These are phyloP conservation scores for Backusella tuberculispora DNA, from an alignment of 192 early-diverging fungal genomes.

Conservation along the genomic window DNA sequence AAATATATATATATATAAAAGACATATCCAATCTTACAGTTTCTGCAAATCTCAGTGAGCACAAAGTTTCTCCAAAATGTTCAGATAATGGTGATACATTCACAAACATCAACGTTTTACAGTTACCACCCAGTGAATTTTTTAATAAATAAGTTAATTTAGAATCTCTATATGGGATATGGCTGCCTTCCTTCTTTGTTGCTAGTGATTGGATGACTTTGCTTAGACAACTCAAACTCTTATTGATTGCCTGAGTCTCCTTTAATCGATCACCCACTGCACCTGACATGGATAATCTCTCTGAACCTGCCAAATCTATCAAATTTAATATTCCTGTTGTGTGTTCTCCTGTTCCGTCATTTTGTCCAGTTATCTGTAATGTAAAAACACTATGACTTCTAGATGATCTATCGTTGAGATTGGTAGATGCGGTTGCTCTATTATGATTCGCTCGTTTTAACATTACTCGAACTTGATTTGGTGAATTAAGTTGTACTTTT, in stretches of 20 bases:
- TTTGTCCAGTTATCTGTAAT: constrained; percentile 73
- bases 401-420: constrained; percentile 93
- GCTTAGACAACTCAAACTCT: constrained; percentile 84
- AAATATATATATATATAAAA: background rate
- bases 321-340: constrained; percentile 83
- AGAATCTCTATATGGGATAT: constrained; percentile 95
- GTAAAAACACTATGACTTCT: constrained; percentile 95
- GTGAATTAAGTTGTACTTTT: constrained; percentile 68
- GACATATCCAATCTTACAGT: constrained; percentile 60
- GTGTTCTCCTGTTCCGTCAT: constrained; percentile 73
- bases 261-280: constrained; percentile 86
- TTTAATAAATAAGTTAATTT: constrained; percentile 79
- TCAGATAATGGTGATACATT: constrained; percentile 86
- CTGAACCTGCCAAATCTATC: constrained; percentile 95
- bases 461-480: constrained; percentile 72
- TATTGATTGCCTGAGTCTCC: constrained; percentile 98
- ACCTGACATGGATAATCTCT: constrained; percentile 81
- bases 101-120: constrained; percentile 99
- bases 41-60: constrained; percentile 92
- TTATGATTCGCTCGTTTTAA: constrained; percentile 78
- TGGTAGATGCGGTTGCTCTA: constrained; percentile 90
- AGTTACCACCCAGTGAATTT: constrained; percentile 85
- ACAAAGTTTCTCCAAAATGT: constrained; percentile 85
- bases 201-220: constrained; percentile 90
- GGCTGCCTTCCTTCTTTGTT: constrained; percentile 64